These are phyloP conservation scores for Cryphonectria japonica DNA, from an alignment of 2,329 filamentous ascomycete species.

Conservation along the genomic window DNA sequence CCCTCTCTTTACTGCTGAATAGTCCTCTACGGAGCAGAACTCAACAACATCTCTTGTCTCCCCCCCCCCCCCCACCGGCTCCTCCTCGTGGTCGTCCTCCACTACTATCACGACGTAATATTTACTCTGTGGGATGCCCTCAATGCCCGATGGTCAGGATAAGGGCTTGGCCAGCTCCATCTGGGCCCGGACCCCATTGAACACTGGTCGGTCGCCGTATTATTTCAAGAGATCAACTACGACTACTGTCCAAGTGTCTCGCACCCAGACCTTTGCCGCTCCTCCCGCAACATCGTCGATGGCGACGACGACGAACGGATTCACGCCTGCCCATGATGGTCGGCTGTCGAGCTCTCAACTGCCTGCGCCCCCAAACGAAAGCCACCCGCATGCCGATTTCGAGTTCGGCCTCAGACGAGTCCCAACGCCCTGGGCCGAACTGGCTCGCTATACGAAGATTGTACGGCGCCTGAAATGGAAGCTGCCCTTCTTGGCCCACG, in stretches of 20 bases:
- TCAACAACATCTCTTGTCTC: neutral
- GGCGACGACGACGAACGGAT: neutral
- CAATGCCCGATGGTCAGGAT: conserved; percentile 6
- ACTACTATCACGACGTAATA: neutral
- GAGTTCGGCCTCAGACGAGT: conserved; percentile 19
- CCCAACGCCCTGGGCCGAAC: conserved; percentile 41
- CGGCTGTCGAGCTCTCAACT: neutral
- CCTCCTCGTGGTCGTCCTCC: neutral
- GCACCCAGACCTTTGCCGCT: neutral
- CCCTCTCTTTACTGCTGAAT: neutral
- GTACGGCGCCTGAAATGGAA: conserved; percentile 67
- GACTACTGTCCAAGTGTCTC: conserved; percentile 3
- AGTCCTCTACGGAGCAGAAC: neutral
- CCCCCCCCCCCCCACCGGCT: neutral
- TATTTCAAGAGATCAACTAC: conserved; percentile 18
- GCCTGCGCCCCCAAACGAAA: neutral
- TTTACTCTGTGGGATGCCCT: neutral
- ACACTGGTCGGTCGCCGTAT: conserved; percentile 20
- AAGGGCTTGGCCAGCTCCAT: conserved; percentile 25
- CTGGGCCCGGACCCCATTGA: conserved; percentile 25
- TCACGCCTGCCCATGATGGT: neutral
- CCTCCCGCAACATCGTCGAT: neutral
- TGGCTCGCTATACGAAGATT: conserved; percentile 63
- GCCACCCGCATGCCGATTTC: conserved; percentile 3
- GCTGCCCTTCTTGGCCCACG: conserved; percentile 60